Base-by-base conservation (phyloP, 2,329 filamentous ascomycete genomes). In the Penicillium sumatraense region DNA sequence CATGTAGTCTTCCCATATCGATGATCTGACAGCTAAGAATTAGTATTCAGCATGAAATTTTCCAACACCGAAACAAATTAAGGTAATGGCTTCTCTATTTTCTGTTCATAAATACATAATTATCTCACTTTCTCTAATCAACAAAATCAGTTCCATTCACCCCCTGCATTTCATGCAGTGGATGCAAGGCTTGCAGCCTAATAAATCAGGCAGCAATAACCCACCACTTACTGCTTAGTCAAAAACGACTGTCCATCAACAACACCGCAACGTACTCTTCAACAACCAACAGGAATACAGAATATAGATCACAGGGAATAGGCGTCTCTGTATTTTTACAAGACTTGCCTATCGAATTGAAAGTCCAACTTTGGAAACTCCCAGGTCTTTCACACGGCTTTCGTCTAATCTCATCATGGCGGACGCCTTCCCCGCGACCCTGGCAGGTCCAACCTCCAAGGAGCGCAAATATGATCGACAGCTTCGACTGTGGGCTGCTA, bases 401-500 rank as follows among this genome's bases (percentile, higher is more conserved):
- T 20, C 16, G 20, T 14, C 29, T 16, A 29, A 47, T 50, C 36
- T 23, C 10, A 42, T 58, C 53, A 77, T 76, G 74, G 65, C 72
- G 35, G 68, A 71, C 46, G 66, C 71, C 10, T 74, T 75, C 61
- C 68, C 72, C 42, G 66, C 63, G 21, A 60, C 68, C 52, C 59
- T 74, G 35, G 65, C 66, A 27, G 81, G 78, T 31, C 84, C 83
- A 31, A 83, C 82, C 11, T 83, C 84, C 38, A 87, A 86, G 69
- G 82, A 88, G 72, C 84, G 83, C 74, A 96, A 91, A 71, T 99
- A 99, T 77, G 95, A 99, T 74, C 87, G 95, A 50, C 95, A 99
- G 76, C 86, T 99, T 36, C 89, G 96, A 50, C 80, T 99, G 13
- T 99, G 95, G 95, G 96, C 93, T 58, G 92, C 93, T 38, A 91